Base-by-base conservation (phyloP, 225 moss, liverwort and hornwort genomes). In the Polytrichum commune region DNA sequence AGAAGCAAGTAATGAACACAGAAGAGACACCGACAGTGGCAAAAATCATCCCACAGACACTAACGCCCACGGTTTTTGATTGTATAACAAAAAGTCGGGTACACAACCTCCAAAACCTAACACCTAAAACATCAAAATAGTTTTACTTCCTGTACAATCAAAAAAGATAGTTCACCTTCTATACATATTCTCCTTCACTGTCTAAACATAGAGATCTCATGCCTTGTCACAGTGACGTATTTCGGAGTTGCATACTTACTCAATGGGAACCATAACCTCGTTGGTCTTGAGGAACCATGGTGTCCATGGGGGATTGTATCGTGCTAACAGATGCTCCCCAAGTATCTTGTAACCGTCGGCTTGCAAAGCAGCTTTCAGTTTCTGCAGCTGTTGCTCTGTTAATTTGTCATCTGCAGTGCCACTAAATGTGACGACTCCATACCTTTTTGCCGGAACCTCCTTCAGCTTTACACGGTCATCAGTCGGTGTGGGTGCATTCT, bases 251-350 rank as follows among this genome's bases (percentile, higher is more conserved):
- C 46, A 13, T 46, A 30, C 68, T 77, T 74, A 91, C 62, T 85
- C 92, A 35, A 95, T 91, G 63, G 97, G 97, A 35, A 98, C 82
- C 81, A 91, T 84, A 73, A 95, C 87, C 72, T 98, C 97, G 27
- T 98, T 98, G 25, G 91, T 98, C 73, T 91, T 91, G 58, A 98
- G 69, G 72, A 95, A 93, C 86, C 92, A 90, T 29, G 88, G 92
- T 19, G 94, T 94, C 94, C 94, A 98, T 6, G 97, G 97, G 6
- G 97, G 97, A 77, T 98, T 98, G 27, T 84, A 98, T 13, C 91
- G 82, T 19, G 97, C 97, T 77, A 98, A 27, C 19, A 89, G 55
- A 76, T 92, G 85, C 5, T 84, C 79, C 32, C 93, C 97, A 27
- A 84, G 69, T 19, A 91, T 80, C 57, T 83, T 85, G 73, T 87